phyloP scores from a whole-genome alignment of 371 early-diverging fungal genomes.

The Pancytospora philotis region DNA sequence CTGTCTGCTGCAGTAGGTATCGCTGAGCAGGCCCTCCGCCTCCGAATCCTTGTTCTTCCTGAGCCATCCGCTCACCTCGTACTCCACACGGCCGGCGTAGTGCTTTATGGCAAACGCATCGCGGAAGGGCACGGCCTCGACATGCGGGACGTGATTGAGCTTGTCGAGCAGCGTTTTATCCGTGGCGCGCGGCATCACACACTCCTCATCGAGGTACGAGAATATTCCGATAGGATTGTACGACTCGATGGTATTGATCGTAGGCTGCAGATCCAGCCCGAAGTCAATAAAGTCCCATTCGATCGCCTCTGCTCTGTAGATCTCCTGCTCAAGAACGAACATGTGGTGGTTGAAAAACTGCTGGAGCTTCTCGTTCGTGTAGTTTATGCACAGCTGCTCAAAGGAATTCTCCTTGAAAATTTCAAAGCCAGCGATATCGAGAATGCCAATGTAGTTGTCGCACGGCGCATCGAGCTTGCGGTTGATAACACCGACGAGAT shows the following conservation, averaged over 20 bases:
- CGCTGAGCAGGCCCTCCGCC: conserved; percentile 77
- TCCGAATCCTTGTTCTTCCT: conserved; percentile 98
- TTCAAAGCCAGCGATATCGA: conserved; percentile 69
- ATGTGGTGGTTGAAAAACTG: conserved; percentile 99
- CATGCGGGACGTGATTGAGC: conserved; percentile 61
- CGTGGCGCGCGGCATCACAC: conserved; percentile 88
- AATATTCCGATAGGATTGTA: conserved; percentile 87
- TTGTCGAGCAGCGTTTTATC: conserved; percentile 89
- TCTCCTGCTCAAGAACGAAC: conserved; percentile 97
- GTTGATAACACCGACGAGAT: conserved; percentile 45
- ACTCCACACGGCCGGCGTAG: conserved; percentile 93
- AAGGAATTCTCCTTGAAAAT: conserved; percentile 60
- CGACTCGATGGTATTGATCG: conserved; percentile 91
- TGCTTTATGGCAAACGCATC: conserved; percentile 83
- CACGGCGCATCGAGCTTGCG: background rate
- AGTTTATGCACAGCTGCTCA: conserved; percentile 63
- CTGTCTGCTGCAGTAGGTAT: background rate
- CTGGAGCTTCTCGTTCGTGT: conserved; percentile 65
- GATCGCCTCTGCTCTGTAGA: conserved; percentile 86
- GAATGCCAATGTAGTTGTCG: conserved; percentile 47
- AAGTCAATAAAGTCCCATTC: conserved; percentile 97
- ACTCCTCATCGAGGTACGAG: conserved; percentile 94
- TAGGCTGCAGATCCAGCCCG: conserved; percentile 92
- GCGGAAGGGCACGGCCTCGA: conserved; percentile 64
- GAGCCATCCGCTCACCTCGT: conserved; percentile 83